phyloP scores from a whole-genome alignment of 768 basidiomycete genomes.

The Tricholoma hemisulphureum region DNA sequence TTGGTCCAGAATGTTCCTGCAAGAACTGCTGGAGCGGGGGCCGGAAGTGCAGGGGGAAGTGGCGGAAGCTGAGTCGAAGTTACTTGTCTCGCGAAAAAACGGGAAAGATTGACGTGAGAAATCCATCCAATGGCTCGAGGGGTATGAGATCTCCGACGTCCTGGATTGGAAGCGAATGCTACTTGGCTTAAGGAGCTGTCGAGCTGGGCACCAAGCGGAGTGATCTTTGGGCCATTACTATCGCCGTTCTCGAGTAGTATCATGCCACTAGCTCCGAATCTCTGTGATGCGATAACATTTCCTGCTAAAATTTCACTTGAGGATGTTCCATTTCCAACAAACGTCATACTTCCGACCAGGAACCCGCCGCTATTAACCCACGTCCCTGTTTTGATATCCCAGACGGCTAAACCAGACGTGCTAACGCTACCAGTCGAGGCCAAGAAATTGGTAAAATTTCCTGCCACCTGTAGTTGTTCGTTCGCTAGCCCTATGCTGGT shows the following conservation, averaged over 20 bases:
- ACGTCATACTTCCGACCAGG: conserved; percentile 64
- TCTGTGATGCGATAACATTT: conserved; percentile 51
- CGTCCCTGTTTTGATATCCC: conserved; percentile 54
- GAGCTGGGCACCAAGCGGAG: conserved; percentile 61
- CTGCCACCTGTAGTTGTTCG: conserved; percentile 61
- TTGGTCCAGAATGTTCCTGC: conserved; percentile 92
- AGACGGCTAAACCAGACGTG: conserved; percentile 69
- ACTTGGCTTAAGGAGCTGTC: conserved; percentile 35
- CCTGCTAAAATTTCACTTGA: conserved; percentile 69
- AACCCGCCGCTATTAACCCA: conserved; percentile 82
- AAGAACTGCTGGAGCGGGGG: conserved; percentile 77
- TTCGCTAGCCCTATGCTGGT: conserved; percentile 50
- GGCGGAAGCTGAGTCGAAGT: conserved; percentile 39
- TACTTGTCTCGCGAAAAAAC: conserved; percentile 55
- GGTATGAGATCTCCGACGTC: conserved; percentile 38
- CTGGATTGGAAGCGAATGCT: conserved; percentile 26
- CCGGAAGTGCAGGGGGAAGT: conserved; percentile 55
- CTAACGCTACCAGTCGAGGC: conserved; percentile 28
- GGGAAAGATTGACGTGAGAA: conserved; percentile 42
- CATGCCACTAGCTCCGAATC: conserved; percentile 76
- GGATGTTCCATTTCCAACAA: conserved; percentile 65
- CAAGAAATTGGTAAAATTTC: conserved; percentile 65
- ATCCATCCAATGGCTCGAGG: conserved; percentile 47
- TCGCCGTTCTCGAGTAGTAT: conserved; percentile 72
- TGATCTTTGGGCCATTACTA: conserved; percentile 53